These are phyloP conservation scores for Dichotomocladium elegans DNA, from an alignment of 371 early-diverging fungal genomes.

Conservation along the genomic window DNA sequence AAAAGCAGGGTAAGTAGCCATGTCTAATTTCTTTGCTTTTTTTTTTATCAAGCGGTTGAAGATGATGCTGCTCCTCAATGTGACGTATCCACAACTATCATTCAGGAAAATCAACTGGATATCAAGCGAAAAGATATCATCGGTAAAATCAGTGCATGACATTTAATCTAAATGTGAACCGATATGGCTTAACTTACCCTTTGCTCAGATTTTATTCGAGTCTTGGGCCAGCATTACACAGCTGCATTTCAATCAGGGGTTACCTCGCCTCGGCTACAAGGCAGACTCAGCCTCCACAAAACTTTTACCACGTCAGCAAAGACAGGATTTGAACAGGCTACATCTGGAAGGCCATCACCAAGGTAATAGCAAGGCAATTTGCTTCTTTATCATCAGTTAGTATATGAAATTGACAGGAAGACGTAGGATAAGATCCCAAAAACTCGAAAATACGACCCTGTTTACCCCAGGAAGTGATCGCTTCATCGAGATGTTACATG, in stretches of 20 bases:
- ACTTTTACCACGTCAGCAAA: too few relatives aligned
- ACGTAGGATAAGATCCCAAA: too few relatives aligned
- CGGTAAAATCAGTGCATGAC: constrained; percentile 22
- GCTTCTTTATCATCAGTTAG: too few relatives aligned
- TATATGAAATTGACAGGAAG: too few relatives aligned
- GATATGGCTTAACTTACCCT: not conserved
- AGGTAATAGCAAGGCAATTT: too few relatives aligned
- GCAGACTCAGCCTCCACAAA: not conserved
- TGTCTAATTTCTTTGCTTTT: too few relatives aligned
- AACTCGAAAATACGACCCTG: too few relatives aligned
- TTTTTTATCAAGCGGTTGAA: constrained; percentile 2
- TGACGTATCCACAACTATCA: constrained; percentile 58
- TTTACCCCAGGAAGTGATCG: constrained; percentile 16
- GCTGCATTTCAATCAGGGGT: not conserved
- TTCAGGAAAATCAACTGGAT: constrained; percentile 44
- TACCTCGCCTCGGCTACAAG: not conserved
- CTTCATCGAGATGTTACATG: constrained; percentile 31
- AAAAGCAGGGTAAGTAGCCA: not conserved
- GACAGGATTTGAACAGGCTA: too few relatives aligned
- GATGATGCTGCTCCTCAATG: constrained; percentile 62
- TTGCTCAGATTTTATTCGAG: not conserved
- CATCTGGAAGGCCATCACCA: not conserved
- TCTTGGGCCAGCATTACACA: constrained; percentile 3
- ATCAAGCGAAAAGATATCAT: constrained; percentile 51
- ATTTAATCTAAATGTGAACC: not conserved